Base-by-base conservation (phyloP, 78 protist genomes). In the Monosiga brevicollis region DNA sequence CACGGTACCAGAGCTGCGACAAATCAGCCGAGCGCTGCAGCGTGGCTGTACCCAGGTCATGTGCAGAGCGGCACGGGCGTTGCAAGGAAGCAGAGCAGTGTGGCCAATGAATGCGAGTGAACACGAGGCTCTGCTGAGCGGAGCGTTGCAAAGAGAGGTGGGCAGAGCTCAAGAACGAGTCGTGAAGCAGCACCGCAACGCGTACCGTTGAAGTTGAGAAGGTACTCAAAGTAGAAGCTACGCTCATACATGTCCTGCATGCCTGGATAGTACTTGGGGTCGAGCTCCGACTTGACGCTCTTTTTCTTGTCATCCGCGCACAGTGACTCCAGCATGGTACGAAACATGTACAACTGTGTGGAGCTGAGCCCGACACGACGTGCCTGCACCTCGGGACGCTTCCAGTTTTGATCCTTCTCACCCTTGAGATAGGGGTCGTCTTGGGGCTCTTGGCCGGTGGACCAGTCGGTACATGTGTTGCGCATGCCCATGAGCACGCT, bases 1-100 rank as follows among this genome's bases (percentile, higher is more conserved):
- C 97, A 10, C 94, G 76, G 70, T 79, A 93, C 97, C 97, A 94
- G 36, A 94, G 85, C 49, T 87, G 89, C n/a, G 91, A 93, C 32
- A 94, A 86, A 78, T 94, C 96, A 32, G 93, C 83, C 35, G 73
- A 72, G 10, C 41, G 42, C 1, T 32, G 82, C 72, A 91, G 40
- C 20, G 94, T 76, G 0, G 11, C 88, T 72, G 73, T 42, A 15
- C 71, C 79, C 76, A 91, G n/a, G n/a, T n/a, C n/a, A n/a, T n/a
- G n/a, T n/a, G n/a, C n/a, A n/a, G n/a, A n/a, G n/a, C n/a, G n/a
- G n/a, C n/a, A n/a, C n/a, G n/a, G n/a, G n/a, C n/a, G n/a, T n/a
- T n/a, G n/a, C n/a, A n/a, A n/a, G n/a, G n/a, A n/a, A n/a, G n/a
- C n/a, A n/a, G n/a, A n/a, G n/a, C n/a, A n/a, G n/a, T n/a, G n/a